Conservation (phyloP, 257 asterid genomes). For the Ligustrum vulgare region DNA sequence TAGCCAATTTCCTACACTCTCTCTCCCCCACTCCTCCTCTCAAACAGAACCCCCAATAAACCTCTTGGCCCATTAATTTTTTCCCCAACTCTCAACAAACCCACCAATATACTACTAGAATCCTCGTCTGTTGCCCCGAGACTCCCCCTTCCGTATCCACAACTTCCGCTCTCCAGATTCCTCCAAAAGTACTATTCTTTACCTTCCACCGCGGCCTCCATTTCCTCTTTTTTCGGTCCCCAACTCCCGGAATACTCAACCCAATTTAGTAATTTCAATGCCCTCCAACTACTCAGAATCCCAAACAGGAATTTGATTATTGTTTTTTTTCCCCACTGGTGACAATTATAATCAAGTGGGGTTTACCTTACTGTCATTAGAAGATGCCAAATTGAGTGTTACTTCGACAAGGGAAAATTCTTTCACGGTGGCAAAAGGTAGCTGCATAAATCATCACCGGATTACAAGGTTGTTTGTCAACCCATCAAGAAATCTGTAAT, state of each 20-base stretch:
- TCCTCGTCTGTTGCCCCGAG: constrained; percentile 40
- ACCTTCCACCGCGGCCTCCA: constrained; percentile 37
- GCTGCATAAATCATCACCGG: constrained; percentile 35
- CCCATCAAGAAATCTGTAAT: constrained; percentile 45
- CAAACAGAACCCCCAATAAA: constrained; percentile 18
- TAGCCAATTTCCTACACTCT: constrained; percentile 53
- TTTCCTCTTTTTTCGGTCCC: constrained; percentile 39
- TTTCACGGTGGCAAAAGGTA: constrained; percentile 33
- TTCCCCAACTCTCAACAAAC: constrained; percentile 31
- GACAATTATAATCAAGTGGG: constrained; percentile 68
- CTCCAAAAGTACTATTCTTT: constrained; percentile 30
- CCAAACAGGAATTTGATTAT: constrained; percentile 28
- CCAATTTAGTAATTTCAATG: constrained; percentile 47
- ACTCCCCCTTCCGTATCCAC: constrained; percentile 56
- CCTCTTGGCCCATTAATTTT: constrained; percentile 60
- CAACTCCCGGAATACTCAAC: constrained; percentile 31
- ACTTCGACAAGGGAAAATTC: constrained; percentile 16
- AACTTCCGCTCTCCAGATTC: constrained; percentile 40
- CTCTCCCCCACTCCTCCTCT: constrained; percentile 50
- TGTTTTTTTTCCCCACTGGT: constrained; percentile 62
- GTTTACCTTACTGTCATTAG: constrained; percentile 36
- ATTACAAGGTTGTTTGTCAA: constrained; percentile 45
- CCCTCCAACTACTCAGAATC: constrained; percentile 54
- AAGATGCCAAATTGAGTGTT: constrained; percentile 36
- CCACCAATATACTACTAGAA: constrained; percentile 38